Conservation (phyloP, 805 yeast species). For the Saccharomycopsis sp. region DNA sequence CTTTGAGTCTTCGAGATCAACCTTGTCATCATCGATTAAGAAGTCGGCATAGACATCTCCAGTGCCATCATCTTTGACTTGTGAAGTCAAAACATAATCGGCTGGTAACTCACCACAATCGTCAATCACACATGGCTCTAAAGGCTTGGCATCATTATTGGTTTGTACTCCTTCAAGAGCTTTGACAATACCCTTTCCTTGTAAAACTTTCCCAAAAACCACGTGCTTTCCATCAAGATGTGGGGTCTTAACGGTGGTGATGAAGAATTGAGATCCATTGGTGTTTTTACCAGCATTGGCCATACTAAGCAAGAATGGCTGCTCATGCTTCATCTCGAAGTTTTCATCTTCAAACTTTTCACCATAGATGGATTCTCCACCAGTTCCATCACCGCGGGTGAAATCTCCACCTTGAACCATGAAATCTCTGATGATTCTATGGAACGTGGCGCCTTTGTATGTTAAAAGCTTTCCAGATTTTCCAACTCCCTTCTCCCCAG, state of each 20-base stretch:
- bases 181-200: constrained; percentile 77
- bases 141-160: constrained; percentile 64
- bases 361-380: constrained; percentile 79
- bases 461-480: constrained; percentile 55
- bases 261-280: constrained; percentile 92
- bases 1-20: constrained; percentile 54
- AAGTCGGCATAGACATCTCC: constrained; percentile 79
- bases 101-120: constrained; percentile 67
- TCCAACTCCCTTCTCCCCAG: constrained; percentile 77
- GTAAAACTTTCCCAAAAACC: constrained; percentile 84
- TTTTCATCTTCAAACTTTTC: constrained; percentile 89
- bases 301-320: constrained; percentile 88
- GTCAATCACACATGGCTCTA: constrained; percentile 57
- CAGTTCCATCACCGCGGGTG: constrained; percentile 65
- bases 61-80: constrained; percentile 61
- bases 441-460: constrained; percentile 86
- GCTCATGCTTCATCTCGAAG: constrained; percentile 66
- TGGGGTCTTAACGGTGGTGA: constrained; percentile 89
- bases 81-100: constrained; percentile 44
- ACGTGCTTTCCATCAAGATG: constrained; percentile 95
- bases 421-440: constrained; percentile 80
- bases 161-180: constrained; percentile 68
- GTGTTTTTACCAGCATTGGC: constrained; percentile 96
- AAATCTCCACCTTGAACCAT: constrained; percentile 97
- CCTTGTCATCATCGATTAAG: constrained; percentile 64